These are phyloP conservation scores for Pleurotus djamor DNA, from an alignment of 768 basidiomycete genomes.

Conservation along the genomic window DNA sequence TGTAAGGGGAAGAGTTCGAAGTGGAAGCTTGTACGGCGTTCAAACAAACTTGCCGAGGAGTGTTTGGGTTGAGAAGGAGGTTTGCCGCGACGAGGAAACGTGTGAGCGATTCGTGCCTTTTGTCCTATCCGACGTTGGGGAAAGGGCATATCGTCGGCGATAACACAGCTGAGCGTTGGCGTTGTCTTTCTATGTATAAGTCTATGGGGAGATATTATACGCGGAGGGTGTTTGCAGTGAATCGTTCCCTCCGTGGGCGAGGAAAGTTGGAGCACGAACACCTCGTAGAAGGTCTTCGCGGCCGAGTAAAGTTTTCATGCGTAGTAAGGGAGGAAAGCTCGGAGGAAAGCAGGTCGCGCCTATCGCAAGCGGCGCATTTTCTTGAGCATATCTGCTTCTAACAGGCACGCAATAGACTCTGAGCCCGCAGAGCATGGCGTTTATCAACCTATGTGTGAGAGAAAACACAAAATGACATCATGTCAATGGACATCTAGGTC, in stretches of 20 bases:
- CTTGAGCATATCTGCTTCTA: constrained; percentile 22
- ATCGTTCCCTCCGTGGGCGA: background rate
- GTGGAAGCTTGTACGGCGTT: background rate
- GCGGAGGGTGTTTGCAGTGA: background rate
- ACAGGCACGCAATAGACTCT: constrained; percentile 55
- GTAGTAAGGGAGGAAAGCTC: background rate
- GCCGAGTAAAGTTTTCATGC: background rate
- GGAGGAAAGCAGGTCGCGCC: background rate
- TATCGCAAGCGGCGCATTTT: background rate
- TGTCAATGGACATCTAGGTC: background rate
- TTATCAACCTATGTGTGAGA: constrained; percentile 45
- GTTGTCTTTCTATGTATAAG: background rate
- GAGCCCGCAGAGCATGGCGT: constrained; percentile 54
- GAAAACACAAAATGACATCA: constrained; percentile 2
- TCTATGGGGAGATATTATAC: background rate
- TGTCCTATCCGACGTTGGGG: background rate
- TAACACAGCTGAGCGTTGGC: background rate
- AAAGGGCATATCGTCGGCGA: constrained; percentile 3
- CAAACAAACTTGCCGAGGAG: background rate
- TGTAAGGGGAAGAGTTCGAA: background rate
- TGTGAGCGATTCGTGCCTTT: background rate
- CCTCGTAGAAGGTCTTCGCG: background rate
- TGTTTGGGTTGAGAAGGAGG: background rate
- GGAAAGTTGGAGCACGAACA: background rate
- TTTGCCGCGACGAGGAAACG: background rate